Percentiles rank a stretch among this genome's conserved stretches.
Evolutionary conservation across 257 asterid genomes (phyloP).

Genomic region (Solanum neorickii): DNA sequence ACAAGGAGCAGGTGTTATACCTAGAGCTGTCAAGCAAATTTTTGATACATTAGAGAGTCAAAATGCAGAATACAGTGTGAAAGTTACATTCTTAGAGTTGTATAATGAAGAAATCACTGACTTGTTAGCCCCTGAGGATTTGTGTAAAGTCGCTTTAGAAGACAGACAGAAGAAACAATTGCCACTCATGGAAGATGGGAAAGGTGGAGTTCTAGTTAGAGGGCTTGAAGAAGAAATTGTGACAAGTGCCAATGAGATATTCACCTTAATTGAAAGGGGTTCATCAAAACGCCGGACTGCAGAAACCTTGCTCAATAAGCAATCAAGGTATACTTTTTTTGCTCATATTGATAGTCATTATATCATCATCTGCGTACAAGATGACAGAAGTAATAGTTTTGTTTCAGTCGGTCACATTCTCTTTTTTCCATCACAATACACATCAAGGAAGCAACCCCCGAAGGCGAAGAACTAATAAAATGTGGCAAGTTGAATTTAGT

Average conservation of each 20-base stretch:
- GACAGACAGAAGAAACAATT: slow-evolving; percentile 78
- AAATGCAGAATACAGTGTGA: slow-evolving; percentile 79
- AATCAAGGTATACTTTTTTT: slow-evolving; percentile 43
- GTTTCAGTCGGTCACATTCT: slow-evolving; percentile 81
- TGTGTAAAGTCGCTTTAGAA: slow-evolving; percentile 44
- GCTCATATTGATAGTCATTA: neutral
- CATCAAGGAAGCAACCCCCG: slow-evolving; percentile 87
- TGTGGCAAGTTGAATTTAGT: slow-evolving; percentile 88
- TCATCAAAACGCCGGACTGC: slow-evolving; percentile 88
- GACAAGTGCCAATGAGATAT: slow-evolving; percentile 62
- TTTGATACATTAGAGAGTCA: slow-evolving; percentile 77
- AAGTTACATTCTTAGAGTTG: slow-evolving; percentile 79
- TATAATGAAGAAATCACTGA: slow-evolving; percentile 91
- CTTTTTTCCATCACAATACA: slow-evolving; percentile 84
- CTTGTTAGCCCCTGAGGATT: slow-evolving; percentile 71
- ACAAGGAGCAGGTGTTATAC: slow-evolving; percentile 76
- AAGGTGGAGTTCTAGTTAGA: slow-evolving; percentile 86
- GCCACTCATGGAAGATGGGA: slow-evolving; percentile 90
- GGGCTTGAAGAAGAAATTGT: slow-evolving; percentile 91
- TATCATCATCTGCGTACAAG: neutral
- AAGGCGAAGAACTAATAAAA: slow-evolving; percentile 86
- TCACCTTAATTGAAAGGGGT: slow-evolving; percentile 74
- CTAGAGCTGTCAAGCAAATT: slow-evolving; percentile 73
- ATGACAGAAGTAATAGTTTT: neutral
- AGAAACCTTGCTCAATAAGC: slow-evolving; percentile 76